Percentiles rank a stretch among this genome's conserved stretches.
Evolutionary conservation across 805 yeast species (phyloP).

Genomic region (Wickerhamomyces kurtzmanii): DNA sequence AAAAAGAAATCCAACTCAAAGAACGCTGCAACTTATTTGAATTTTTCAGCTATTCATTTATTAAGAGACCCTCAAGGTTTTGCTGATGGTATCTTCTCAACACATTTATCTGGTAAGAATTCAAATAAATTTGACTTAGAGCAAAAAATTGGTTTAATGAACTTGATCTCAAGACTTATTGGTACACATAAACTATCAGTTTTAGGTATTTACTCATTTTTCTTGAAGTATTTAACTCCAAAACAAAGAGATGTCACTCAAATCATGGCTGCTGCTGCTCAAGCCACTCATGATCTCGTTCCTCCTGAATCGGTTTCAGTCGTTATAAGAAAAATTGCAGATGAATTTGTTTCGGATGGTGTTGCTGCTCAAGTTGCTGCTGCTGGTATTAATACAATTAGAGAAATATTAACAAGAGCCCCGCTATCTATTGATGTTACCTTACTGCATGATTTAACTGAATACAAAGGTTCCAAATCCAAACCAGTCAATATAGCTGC

Average conservation of each 20-base stretch:
- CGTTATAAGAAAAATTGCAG: slow-evolving; percentile 86
- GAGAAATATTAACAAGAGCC: slow-evolving; percentile 89
- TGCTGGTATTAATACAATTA: slow-evolving; percentile 91
- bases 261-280: slow-evolving; percentile 94
- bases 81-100: slow-evolving; percentile 73
- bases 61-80: slow-evolving; percentile 97
- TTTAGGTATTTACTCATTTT: slow-evolving; percentile 80
- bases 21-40: slow-evolving; percentile 59
- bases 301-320: slow-evolving; percentile 87
- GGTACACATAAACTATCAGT: slow-evolving; percentile 94
- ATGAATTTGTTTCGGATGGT: slow-evolving; percentile 97
- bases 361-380: slow-evolving; percentile 97
- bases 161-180: slow-evolving; percentile 75
- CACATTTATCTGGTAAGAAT: slow-evolving; percentile 62
- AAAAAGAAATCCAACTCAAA: slow-evolving; percentile 56
- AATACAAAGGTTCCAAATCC: slow-evolving; percentile 86
- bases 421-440: slow-evolving; percentile 90
- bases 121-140: slow-evolving; percentile 70
- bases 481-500: slow-evolving; percentile 96
- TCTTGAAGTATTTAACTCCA: slow-evolving; percentile 86
- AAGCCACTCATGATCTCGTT: slow-evolving; percentile 91
- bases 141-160: slow-evolving; percentile 83
- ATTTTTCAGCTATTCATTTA: slow-evolving; percentile 90
- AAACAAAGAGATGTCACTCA: slow-evolving; percentile 92
- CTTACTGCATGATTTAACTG: slow-evolving; percentile 79